A percentile compares a stretch with the other conserved stretches of the same genome.
Evolutionary conservation across 371 early-diverging fungal species (phyloP).

Genomic region (Mucor circinelloides): DNA sequence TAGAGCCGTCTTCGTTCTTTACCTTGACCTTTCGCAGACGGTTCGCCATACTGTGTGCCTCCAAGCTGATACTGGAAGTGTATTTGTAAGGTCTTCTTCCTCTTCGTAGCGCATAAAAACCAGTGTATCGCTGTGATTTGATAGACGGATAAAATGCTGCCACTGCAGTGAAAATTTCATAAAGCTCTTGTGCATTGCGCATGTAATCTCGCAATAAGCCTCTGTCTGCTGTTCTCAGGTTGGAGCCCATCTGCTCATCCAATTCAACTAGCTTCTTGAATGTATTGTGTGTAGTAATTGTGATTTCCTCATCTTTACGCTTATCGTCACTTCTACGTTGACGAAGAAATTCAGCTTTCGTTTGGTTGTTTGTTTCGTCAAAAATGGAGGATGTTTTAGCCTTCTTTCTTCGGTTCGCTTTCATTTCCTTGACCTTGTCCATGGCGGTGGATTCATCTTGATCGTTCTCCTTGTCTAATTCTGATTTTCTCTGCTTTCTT

Average conservation of each 20-base stretch:
- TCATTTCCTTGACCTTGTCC: slow-evolving; percentile 2
- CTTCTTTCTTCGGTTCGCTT: not conserved
- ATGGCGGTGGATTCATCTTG: not conserved
- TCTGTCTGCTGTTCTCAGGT: slow-evolving; percentile 24
- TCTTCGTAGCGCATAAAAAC: slow-evolving; percentile 35
- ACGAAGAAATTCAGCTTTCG: slow-evolving; percentile 2
- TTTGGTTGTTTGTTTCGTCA: slow-evolving; percentile 19
- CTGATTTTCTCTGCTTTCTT: slow-evolving; percentile 20
- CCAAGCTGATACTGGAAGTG: not conserved
- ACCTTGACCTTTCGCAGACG: slow-evolving; percentile 23
- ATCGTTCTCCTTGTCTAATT: slow-evolving; percentile 1
- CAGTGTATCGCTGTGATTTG: slow-evolving; percentile 7
- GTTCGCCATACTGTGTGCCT: slow-evolving; percentile 37
- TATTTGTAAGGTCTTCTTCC: slow-evolving; percentile 3
- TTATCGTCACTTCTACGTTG: not conserved
- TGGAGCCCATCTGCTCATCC: slow-evolving; percentile 25
- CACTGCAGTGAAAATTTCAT: slow-evolving; percentile 52
- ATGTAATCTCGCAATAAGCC: slow-evolving; percentile 52
- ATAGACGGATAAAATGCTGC: slow-evolving; percentile 57
- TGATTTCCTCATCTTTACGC: slow-evolving; percentile 28
- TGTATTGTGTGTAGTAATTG: slow-evolving; percentile 4
- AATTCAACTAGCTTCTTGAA: slow-evolving; percentile 42
- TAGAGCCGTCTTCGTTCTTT: not conserved
- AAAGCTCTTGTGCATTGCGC: slow-evolving; percentile 49
- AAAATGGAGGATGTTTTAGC: slow-evolving; percentile 29